These are phyloP conservation scores for Calonectria pteridis DNA, from an alignment of 2,329 filamentous ascomycete genomes.

Conservation along the genomic window DNA sequence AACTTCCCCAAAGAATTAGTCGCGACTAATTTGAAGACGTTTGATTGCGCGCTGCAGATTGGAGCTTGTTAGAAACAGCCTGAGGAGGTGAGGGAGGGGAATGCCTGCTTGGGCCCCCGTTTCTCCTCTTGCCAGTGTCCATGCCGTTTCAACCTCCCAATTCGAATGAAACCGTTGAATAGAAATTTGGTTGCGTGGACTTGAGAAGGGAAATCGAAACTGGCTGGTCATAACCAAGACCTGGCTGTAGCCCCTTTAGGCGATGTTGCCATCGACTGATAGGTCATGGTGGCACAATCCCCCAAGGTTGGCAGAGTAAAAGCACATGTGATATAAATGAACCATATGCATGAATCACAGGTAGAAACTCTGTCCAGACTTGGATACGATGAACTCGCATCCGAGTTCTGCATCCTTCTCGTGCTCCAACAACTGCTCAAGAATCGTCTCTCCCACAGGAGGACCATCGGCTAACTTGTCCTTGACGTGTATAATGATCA, in stretches of 20 bases:
- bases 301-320: neutral
- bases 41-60: neutral
- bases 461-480: conserved; percentile 83
- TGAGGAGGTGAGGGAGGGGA: neutral
- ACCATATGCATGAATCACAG: conserved; percentile 51
- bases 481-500: conserved; percentile 96
- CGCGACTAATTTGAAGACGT: neutral
- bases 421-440: conserved; percentile 75
- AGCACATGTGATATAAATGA: neutral
- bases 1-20: neutral
- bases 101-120: neutral
- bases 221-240: too few species aligned
- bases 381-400: conserved; percentile 82
- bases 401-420: conserved; percentile 77
- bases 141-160: neutral
- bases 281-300: neutral
- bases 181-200: too few species aligned
- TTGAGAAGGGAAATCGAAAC: neutral
- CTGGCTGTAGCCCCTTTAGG: neutral
- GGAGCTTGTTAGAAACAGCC: neutral
- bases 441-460: conserved; percentile 73
- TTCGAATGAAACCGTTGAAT: neutral
- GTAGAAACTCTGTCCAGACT: conserved; percentile 71
- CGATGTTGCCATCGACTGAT: neutral
- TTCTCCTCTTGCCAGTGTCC: too few species aligned